Evolutionary conservation across 495 filamentous ascomycete species (phyloP), one percentile per base, ranked within the genome.

Genomic region (Lepidopterella palustris): DNA sequence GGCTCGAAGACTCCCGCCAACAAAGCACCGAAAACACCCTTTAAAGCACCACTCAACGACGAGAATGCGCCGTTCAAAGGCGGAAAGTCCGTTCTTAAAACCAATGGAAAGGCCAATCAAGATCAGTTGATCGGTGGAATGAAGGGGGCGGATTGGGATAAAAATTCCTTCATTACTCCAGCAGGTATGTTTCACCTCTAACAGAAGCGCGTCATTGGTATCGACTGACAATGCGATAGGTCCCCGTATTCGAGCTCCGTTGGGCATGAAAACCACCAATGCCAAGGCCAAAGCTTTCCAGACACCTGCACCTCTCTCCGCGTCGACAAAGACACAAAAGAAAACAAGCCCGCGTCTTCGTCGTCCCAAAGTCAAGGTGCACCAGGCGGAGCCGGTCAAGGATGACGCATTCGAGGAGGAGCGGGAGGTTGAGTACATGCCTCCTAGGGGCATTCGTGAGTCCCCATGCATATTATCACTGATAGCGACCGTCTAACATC

Each of bases 181-280:
- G 79, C 87, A 67, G 88, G 90, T 92, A 51, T 28, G 4, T 29
- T 50, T 5, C 42, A 50, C 53, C 48, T 31, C 11, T 39, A 35
- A 23, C 11, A 10, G 20, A 49, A 39, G 55, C 39, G 5, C 24
- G 21, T 52, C 18, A 45, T 35, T 27, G 57, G 25, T 50, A 51
- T 24, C 11, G 23, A 1, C 6, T 56, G 50, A 53, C 58, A 51
- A 64, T 13, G 49, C n/a, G 47, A 24, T 58, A 89, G 87, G 80
- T 45, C 80, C 85, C 48, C 82, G 84, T 40, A 87, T 80, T 48
- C 85, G 90, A 60, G 91, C 93, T 39, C 86, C 89, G 3, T 74
- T 97, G 52, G 95, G 95, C 35, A 80, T 85, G 77, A 99, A 99
- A 73, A 97, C 92, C 0, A 97, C 93, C 45, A 99, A 99, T 73